Base-by-base conservation (phyloP, 2,329 filamentous ascomycete species). In the Alternaria gaisen region DNA sequence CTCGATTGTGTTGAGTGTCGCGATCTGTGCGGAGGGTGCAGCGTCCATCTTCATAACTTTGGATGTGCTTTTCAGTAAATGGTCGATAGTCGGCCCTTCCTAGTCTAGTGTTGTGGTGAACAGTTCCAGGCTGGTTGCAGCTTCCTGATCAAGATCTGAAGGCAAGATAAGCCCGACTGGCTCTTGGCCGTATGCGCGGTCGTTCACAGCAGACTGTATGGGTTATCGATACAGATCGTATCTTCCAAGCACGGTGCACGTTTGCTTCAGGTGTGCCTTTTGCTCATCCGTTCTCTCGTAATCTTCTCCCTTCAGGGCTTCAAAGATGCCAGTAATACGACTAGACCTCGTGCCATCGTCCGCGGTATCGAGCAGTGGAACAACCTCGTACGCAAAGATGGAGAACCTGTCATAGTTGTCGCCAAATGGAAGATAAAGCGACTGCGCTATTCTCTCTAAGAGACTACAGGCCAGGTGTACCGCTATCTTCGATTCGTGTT, bases 371-470 rank as follows among this genome's bases (percentile, higher is more conserved):
- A 56, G 34, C 32, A 41, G 32, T 8, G 34, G 26, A 18, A 41
- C 18, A 6, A 18, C 34, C 7, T 28, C 14, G 43, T 40, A 48
- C 1, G 34, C n/a, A 22, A 41, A 50, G 9, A 14, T 8, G 34
- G 16, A 24, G 30, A 47, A 55, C 3, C 6, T 16, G 7, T 41
- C 18, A 11, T n/a, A 47, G 24, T 56, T 48, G 6, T 42, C 24
- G 20, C 24, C 22, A 12, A 48, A 56, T 9, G 20, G 36, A 11
- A 56, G 20, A 14, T 48, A 56, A 0, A 6, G n/a, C 8, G 53
- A 56, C 18, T 30, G 26, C 5, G 43, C 43, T 34, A 50, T 56
- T 24, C 14, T 46, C 41, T 55, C 53, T 16, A 55, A 43, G 7
- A 55, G n/a, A 7, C 53, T 22, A 20, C 42, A 44, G 12, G 28